These are phyloP conservation scores for Cryptococcus jaspeensis DNA, from an alignment of 1,284 basidiomycete genomes.

Conservation along the genomic window DNA sequence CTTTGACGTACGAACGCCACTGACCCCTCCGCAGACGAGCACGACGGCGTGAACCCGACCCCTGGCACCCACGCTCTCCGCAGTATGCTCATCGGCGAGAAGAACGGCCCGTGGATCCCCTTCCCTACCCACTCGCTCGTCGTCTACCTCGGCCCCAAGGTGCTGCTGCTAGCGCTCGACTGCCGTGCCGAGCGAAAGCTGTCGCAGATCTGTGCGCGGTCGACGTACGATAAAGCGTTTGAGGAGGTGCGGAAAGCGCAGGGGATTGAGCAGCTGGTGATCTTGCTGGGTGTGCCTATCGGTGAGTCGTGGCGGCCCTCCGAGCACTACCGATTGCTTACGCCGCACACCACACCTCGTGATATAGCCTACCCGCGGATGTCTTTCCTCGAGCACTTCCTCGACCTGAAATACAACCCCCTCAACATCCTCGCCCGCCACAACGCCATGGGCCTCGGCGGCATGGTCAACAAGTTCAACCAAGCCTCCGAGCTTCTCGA, in stretches of 20 bases:
- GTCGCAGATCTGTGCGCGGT: conserved; percentile 69
- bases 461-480: conserved; percentile 88
- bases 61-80: conserved; percentile 63
- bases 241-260: conserved; percentile 53
- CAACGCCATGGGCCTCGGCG: conserved; percentile 62
- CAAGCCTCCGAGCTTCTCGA: conserved; percentile 86
- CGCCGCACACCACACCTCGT: neutral
- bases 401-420: conserved; percentile 80
- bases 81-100: conserved; percentile 70
- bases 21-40: conserved; percentile 50
- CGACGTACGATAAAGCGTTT: conserved; percentile 73
- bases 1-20: neutral
- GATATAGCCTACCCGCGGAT: conserved; percentile 80
- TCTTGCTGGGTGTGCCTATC: conserved; percentile 66
- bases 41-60: conserved; percentile 69
- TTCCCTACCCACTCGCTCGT: conserved; percentile 79
- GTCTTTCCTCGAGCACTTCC: conserved; percentile 70
- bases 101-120: conserved; percentile 69
- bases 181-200: conserved; percentile 85
- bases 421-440: conserved; percentile 64
- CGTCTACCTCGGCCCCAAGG: conserved; percentile 57
- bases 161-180: conserved; percentile 74
- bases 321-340: conserved; percentile 26
- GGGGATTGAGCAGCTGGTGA: conserved; percentile 67
- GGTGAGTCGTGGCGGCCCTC: conserved; percentile 14